Percentiles rank a stretch among this genome's conserved stretches.
These are phyloP conservation scores for Phytophthora crassamura DNA, from an alignment of 352 stramenopile species.

Conservation along the genomic window DNA sequence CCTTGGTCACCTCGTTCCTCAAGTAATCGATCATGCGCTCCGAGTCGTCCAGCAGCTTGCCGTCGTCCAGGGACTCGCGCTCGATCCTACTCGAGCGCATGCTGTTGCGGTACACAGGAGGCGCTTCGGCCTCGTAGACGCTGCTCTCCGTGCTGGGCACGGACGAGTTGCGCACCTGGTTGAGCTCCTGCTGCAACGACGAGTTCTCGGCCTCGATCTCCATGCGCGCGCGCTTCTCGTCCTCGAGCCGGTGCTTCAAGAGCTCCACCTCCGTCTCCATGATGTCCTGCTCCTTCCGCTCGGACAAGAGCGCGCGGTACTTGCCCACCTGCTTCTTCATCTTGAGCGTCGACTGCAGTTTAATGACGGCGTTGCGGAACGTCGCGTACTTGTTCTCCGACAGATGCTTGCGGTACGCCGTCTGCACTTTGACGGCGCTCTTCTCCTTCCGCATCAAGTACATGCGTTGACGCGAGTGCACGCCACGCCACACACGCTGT, in stretches of 20 bases:
- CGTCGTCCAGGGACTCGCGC: slow-evolving; percentile 60
- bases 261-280: slow-evolving; percentile 84
- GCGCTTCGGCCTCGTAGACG: slow-evolving; percentile 55
- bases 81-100: slow-evolving; percentile 41
- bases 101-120: slow-evolving; percentile 27
- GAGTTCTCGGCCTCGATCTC: slow-evolving; percentile 81
- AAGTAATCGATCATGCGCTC: slow-evolving; percentile 88
- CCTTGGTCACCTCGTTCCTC: slow-evolving; percentile 81
- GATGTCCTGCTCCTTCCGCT: slow-evolving; percentile 69
- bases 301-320: slow-evolving; percentile 62
- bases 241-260: slow-evolving; percentile 77
- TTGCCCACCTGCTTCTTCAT: slow-evolving; percentile 84
- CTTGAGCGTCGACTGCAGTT: slow-evolving; percentile 73
- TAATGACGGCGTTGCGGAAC: slow-evolving; percentile 75
- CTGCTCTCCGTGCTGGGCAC: slow-evolving; percentile 35
- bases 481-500: slow-evolving; percentile 80
- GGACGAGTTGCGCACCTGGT: slow-evolving; percentile 63
- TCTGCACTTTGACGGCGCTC: slow-evolving; percentile 70
- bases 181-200: slow-evolving; percentile 74
- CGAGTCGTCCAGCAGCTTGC: slow-evolving; percentile 81
- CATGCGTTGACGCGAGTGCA: slow-evolving; percentile 61
- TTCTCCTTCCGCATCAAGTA: slow-evolving; percentile 64
- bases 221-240: slow-evolving; percentile 75
- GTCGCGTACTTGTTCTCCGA: slow-evolving; percentile 56
- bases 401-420: slow-evolving; percentile 53